Evolutionary conservation across 176 grass and related monocot genomes (phyloP).

Genomic region (Elymus sibiricus): DNA sequence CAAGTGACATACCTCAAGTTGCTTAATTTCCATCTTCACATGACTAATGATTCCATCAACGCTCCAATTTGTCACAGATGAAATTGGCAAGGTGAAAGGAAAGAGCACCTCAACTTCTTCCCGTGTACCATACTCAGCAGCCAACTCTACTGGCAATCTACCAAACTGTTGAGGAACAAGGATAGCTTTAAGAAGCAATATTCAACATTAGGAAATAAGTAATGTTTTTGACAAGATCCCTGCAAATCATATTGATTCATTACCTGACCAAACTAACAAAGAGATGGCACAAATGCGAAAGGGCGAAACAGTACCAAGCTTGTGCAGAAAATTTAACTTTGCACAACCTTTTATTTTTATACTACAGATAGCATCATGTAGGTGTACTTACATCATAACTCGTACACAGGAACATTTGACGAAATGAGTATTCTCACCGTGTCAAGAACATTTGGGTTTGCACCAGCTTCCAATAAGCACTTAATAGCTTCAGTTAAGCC

Average conservation of each 20-base stretch:
- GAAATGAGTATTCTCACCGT: too few species aligned
- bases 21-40: too few species aligned
- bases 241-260: not conserved
- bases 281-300: not conserved
- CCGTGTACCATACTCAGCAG: too few species aligned
- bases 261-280: not conserved
- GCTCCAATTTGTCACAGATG: too few species aligned
- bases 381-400: not conserved
- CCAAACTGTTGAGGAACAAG: constrained; percentile 14
- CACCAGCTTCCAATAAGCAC: too few species aligned
- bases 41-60: too few species aligned
- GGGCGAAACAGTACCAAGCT: not conserved
- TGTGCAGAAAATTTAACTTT: not conserved
- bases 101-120: too few species aligned
- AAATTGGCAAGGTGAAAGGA: too few species aligned
- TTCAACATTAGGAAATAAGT: not conserved
- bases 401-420: not conserved
- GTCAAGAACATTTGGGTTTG: too few species aligned
- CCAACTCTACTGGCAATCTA: constrained; percentile 42
- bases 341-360: not conserved
- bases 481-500: too few species aligned
- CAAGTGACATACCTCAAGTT: constrained; percentile 9
- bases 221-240: not conserved
- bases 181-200: not conserved
- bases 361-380: not conserved